These are phyloP conservation scores for Fusarium annulatum DNA, from an alignment of 2,329 filamentous ascomycete genomes.

Conservation along the genomic window DNA sequence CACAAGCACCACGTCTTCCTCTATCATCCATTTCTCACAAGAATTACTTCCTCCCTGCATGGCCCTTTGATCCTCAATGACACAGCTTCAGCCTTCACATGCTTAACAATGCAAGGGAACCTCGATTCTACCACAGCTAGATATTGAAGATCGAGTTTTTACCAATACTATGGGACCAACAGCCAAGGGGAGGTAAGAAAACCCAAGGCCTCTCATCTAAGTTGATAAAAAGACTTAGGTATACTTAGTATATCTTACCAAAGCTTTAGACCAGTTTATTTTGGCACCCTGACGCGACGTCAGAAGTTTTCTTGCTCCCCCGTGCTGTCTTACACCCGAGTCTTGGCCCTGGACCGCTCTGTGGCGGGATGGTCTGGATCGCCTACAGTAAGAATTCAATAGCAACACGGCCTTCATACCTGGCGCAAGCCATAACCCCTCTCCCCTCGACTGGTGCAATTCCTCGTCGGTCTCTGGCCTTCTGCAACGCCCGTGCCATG, in stretches of 20 bases:
- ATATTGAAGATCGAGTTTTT: neutral
- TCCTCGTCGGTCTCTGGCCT: constrained; percentile 18
- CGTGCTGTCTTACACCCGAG: neutral
- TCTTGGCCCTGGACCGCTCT: neutral
- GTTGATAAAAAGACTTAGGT: neutral
- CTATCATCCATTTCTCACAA: neutral
- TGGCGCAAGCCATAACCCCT: constrained; percentile 27
- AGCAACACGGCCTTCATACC: constrained; percentile 22
- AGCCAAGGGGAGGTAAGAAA: neutral
- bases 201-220: neutral
- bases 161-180: neutral
- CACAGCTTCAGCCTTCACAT: neutral
- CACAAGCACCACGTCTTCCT: neutral
- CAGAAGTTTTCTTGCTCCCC: neutral
- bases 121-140: neutral
- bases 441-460: neutral
- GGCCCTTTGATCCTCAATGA: neutral
- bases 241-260: neutral
- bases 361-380: constrained; percentile 7
- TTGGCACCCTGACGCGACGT: neutral
- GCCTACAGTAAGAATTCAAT: constrained; percentile 6
- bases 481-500: constrained; percentile 24
- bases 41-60: neutral
- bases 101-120: constrained; percentile 1
- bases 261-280: neutral